Evolutionary conservation across 208 protist species (phyloP).

Genomic region (Angomonas deanei): DNA sequence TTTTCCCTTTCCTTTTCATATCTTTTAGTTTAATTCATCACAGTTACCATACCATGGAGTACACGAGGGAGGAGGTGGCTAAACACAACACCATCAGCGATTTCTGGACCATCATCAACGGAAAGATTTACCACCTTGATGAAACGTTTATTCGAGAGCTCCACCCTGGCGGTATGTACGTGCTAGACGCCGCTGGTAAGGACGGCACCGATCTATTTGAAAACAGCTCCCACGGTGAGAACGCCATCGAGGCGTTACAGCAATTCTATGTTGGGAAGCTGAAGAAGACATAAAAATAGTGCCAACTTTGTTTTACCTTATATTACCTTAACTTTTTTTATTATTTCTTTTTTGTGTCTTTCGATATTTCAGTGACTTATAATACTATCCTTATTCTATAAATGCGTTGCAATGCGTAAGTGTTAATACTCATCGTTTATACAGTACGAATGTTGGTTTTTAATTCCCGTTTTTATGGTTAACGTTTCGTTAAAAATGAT

Average conservation of each 20-base stretch:
- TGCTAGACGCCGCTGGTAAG: slow-evolving; percentile 32
- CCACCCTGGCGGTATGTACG: slow-evolving; percentile 27
- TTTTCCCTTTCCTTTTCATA: slow-evolving; percentile 1
- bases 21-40: slow-evolving; percentile 5
- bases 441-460: too few species aligned
- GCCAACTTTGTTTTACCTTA: neutral
- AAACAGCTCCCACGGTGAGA: slow-evolving; percentile 17
- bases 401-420: too few species aligned
- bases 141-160: slow-evolving; percentile 19
- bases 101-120: slow-evolving; percentile 47
- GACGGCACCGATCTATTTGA: slow-evolving; percentile 28
- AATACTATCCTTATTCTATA: too few species aligned
- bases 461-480: too few species aligned
- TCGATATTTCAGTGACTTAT: neutral
- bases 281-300: slow-evolving; percentile 9
- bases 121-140: slow-evolving; percentile 34
- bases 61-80: slow-evolving; percentile 28
- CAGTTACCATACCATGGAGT: slow-evolving; percentile 7
- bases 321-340: slow-evolving; percentile 12
- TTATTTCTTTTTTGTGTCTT: slow-evolving; percentile 2
- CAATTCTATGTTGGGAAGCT: slow-evolving; percentile 28
- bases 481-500: too few species aligned
- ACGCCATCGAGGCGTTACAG: slow-evolving; percentile 12
- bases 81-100: slow-evolving; percentile 31
- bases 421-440: too few species aligned